A percentile compares a stretch with the other conserved stretches of the same genome.
Conservation (phyloP, 106 monocot species). For the Allium cepa region DNA sequence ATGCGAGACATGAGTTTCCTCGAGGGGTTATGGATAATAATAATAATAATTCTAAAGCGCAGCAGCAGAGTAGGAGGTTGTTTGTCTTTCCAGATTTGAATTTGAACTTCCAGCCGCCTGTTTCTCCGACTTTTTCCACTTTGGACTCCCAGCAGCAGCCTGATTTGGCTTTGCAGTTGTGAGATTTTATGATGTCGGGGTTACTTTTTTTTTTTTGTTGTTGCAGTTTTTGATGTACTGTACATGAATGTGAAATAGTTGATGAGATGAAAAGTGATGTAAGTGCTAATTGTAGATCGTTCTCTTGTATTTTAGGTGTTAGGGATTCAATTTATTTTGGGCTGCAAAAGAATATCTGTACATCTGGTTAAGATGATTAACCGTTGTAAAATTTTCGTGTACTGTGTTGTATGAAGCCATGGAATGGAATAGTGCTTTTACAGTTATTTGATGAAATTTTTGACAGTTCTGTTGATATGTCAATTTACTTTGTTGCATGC, state of each 20-base stretch:
- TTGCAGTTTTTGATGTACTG: not conserved
- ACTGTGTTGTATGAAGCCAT: too few species aligned
- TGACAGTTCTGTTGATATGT: too few species aligned
- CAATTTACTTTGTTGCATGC: too few species aligned
- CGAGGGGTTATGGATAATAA: slow-evolving; percentile 17
- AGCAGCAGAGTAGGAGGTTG: slow-evolving; percentile 36
- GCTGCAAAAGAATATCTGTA: slow-evolving; percentile 7
- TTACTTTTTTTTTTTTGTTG: too few species aligned
- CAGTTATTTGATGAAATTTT: too few species aligned
- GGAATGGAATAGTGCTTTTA: too few species aligned
- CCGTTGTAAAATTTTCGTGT: not conserved
- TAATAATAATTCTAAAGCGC: slow-evolving; percentile 22
- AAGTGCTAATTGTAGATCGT: not conserved
- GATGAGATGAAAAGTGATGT: not conserved
- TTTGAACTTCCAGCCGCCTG: slow-evolving; percentile 56
- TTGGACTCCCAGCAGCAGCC: slow-evolving; percentile 91
- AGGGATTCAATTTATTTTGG: slow-evolving; percentile 4
- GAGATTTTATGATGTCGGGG: not conserved
- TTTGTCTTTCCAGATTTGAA: slow-evolving; percentile 65
- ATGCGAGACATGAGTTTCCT: slow-evolving; percentile 8
- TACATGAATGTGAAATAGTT: not conserved
- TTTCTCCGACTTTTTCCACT: slow-evolving; percentile 55
- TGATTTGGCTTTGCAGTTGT: slow-evolving; percentile 85
- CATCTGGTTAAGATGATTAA: slow-evolving; percentile 15
- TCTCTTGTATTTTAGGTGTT: not conserved